Evolutionary conservation across 768 basidiomycete species (phyloP), one percentile per base, ranked within the genome.

Genomic region (Hygrophoropsis aurantiaca): DNA sequence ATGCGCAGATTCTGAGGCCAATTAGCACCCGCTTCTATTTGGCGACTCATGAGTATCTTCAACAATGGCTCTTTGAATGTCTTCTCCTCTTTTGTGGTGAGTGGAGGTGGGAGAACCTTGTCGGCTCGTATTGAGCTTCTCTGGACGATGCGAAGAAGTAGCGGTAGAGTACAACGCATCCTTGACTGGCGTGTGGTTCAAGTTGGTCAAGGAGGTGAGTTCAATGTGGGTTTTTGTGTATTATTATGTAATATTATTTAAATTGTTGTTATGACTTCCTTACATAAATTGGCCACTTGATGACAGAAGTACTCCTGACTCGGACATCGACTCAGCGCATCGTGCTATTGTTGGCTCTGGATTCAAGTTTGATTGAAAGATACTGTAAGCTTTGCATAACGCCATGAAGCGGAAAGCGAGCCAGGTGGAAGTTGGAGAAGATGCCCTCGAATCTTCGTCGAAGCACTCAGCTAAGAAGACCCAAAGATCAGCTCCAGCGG

Each of bases 1-100:
- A 80, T 72, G 30, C 79, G 74, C 38, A 80, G 64, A 44, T 80
- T 80, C 21, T 60, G 51, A 2, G 79, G 79, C 64, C 71, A 80
- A n/a, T 53, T 52, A 9, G 58, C 58, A 3, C 73, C 74, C 0
- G 68, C 61, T 23, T 65, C 65, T 19, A 59, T 54, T 56, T 75
- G 69, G 23, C 67, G 68, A 45, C 69, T 64, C 46, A 66, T 61
- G 34, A 81, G 70, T 15, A 67, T 54, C 50, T 73, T 69, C 45
- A 78, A 66, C 35, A 80, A 65, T 0, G 75, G 58, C 21, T 54
- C 54, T 52, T 65, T 69, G 24, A 58, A 41, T 7, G 52, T 44
- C 23, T 57, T 58, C 38, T 62, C 57, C 43, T 63, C 58, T 36
- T 53, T 53, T 40, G 57, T 66, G 11, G 66, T 68, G 49, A 66